Evolutionary conservation across 2,329 filamentous ascomycete species (phyloP).

Genomic region (Aspergillus ruber): DNA sequence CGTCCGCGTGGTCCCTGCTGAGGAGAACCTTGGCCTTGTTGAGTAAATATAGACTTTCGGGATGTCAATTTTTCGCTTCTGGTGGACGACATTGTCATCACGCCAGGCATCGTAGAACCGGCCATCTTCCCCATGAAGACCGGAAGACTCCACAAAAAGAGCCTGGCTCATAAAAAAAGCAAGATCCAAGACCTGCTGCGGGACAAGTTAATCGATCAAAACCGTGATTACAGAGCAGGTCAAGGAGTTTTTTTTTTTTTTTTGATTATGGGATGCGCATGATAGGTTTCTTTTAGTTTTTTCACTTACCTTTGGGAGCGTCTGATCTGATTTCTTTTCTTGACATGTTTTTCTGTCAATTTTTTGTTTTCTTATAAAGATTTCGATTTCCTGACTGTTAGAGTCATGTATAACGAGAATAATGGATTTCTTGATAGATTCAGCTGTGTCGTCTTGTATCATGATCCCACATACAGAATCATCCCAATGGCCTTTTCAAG

Average conservation of each 20-base stretch:
- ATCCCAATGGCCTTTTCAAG: no score
- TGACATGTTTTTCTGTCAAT: background rate
- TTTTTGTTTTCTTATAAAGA: background rate
- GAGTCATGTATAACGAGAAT: background rate
- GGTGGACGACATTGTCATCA: background rate
- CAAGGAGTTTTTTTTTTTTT: background rate
- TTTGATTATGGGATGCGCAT: background rate
- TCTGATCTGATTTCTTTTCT: background rate
- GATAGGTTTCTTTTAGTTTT: background rate
- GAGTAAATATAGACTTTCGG: conserved; percentile 19
- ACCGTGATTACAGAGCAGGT: background rate
- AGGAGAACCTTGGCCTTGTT: conserved; percentile 38
- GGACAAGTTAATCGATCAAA: background rate
- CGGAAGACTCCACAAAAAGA: background rate
- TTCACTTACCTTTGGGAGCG: background rate
- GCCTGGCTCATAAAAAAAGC: background rate
- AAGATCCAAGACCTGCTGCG: background rate
- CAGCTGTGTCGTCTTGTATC: no score
- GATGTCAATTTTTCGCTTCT: background rate
- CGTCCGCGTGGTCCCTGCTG: conserved; percentile 45
- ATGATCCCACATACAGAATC: no score
- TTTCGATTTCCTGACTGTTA: background rate
- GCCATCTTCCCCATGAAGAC: background rate
- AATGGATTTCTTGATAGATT: background rate
- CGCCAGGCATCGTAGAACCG: background rate